A percentile compares a stretch with the other conserved stretches of the same genome.
Evolutionary conservation across 1,284 basidiomycete species (phyloP).

Genomic region (Wallemia mellicola): DNA sequence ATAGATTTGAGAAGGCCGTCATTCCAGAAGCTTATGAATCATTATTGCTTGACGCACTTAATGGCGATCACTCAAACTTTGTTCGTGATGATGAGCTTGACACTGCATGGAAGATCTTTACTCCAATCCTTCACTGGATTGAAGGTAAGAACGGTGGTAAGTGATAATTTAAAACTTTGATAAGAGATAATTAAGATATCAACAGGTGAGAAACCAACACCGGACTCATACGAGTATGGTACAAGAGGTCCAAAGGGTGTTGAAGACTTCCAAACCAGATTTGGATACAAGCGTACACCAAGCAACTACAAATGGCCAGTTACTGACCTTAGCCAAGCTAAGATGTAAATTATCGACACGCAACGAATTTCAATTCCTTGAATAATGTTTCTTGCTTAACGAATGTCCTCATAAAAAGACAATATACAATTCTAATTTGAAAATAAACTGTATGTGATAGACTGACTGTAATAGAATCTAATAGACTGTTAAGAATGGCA

Average conservation of each 20-base stretch:
- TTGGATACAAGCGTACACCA: slow-evolving; percentile 39
- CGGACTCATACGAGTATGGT: slow-evolving; percentile 57
- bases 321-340: neutral
- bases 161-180: slow-evolving; percentile 1
- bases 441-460: neutral
- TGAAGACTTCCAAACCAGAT: slow-evolving; percentile 39
- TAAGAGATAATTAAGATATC: slow-evolving; percentile 9
- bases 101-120: slow-evolving; percentile 92
- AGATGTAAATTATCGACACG: neutral
- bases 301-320: slow-evolving; percentile 1
- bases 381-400: neutral
- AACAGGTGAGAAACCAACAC: slow-evolving; percentile 30
- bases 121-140: slow-evolving; percentile 79
- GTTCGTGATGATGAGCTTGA: slow-evolving; percentile 84
- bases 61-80: slow-evolving; percentile 36
- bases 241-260: slow-evolving; percentile 68
- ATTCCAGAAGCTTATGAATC: slow-evolving; percentile 88
- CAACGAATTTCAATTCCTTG: neutral
- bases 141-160: slow-evolving; percentile 26
- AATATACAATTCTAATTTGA: neutral
- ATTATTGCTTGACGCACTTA: slow-evolving; percentile 62
- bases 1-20: slow-evolving; percentile 54
- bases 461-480: too few species aligned
- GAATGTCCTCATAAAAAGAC: neutral
- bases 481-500: neutral